Base-by-base conservation (phyloP, 257 asterid species). In the Gentiana straminea region DNA sequence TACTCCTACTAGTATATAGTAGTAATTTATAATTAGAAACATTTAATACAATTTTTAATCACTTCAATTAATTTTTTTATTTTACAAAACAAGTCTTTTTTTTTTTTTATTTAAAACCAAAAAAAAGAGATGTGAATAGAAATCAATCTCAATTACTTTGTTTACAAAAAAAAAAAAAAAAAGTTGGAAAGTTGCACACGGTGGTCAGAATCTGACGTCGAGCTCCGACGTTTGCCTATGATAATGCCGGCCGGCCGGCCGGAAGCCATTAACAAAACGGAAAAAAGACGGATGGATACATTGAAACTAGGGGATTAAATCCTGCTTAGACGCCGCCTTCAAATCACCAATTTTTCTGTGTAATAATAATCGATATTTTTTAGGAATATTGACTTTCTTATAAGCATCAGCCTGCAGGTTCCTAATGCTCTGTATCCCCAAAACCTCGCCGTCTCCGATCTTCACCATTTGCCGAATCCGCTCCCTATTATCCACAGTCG, bases 301-400 rank as follows among this genome's bases (percentile, higher is more conserved):
- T 48, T 35, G 3, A 61, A 61, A 15, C 65, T 55, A 5, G 32
- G 34, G 32, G 36, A 64, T 51, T 12, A 51, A 41, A 41, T 24
- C 24, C 24, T 24, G 24, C 24, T 24, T 24, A 24, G 24, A 54
- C 44, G 61, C 48, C 64, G 58, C 60, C 63, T 80, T 81, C 66
- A 79, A 65, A 38, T 63, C 70, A 62, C 75, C 73, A 48, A 84
- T 68, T 80, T 87, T 87, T 35, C 96, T 81, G 83, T 88, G 84
- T 61, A 24, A 24, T 24, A 24, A 24, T 24, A 67, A 70, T 54
- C 76, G 81, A 8, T 60, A 47, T 35, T 67, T 72, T 10, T 66
- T 33, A 47, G 3, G 66, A 55, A 3, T 33, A 13, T 43, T 44
- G 48, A 60, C 32, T 64, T 62, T 55, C 66, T 24, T 24, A 24